Conservation (phyloP, 2,329 filamentous ascomycete species). For the Raffaelea deltoideospora region DNA sequence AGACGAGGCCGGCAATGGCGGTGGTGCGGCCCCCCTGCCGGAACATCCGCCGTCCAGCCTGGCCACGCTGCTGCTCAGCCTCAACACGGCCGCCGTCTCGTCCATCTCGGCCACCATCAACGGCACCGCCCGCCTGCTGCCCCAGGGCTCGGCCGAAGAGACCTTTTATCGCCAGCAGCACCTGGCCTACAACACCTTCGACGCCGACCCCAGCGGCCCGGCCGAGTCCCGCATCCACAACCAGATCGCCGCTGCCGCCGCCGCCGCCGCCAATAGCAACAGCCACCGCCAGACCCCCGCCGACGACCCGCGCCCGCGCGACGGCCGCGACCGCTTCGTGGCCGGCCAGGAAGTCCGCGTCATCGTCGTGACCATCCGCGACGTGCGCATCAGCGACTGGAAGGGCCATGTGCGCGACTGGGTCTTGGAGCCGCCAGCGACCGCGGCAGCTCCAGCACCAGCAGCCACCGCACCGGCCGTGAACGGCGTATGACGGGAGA, state of each 20-base stretch:
- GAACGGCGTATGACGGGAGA: no score
- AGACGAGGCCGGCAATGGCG: neutral
- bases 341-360: slow-evolving; percentile 74
- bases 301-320: slow-evolving; percentile 22
- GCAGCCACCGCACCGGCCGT: slow-evolving; percentile 9
- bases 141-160: slow-evolving; percentile 65
- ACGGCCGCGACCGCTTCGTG: slow-evolving; percentile 51
- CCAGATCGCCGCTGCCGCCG: slow-evolving; percentile 15
- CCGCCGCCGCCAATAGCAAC: slow-evolving; percentile 19
- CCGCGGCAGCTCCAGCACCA: no score
- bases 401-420: slow-evolving; percentile 86
- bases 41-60: no score
- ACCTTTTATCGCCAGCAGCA: slow-evolving; percentile 69
- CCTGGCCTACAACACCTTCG: slow-evolving; percentile 84
- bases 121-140: slow-evolving; percentile 63
- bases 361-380: slow-evolving; percentile 69
- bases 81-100: slow-evolving; percentile 78
- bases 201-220: slow-evolving; percentile 27
- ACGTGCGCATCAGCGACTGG: slow-evolving; percentile 84
- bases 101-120: slow-evolving; percentile 90
- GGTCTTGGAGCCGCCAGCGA: slow-evolving; percentile 30
- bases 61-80: slow-evolving; percentile 69
- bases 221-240: slow-evolving; percentile 22
- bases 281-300: neutral
- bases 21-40: slow-evolving; percentile 20